Evolutionary conservation across 2,329 filamentous ascomycete species (phyloP), one percentile per base, ranked within the genome.

Genomic region (Ramichloridium luteum): DNA sequence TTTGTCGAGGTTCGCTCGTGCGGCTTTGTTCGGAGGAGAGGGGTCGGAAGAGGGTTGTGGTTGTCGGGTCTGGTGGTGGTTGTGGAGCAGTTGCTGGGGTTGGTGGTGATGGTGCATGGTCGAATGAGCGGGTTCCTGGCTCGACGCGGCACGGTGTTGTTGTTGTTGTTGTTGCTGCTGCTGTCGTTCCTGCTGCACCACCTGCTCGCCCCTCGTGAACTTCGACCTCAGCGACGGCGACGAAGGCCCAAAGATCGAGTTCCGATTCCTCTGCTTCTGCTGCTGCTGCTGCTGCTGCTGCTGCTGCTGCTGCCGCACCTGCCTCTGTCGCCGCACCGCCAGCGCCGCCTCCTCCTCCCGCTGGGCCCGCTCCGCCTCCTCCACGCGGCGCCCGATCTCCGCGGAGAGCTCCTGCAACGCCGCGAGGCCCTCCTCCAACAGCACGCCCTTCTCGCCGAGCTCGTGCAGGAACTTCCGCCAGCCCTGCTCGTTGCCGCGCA

Each of bases 401-500:
- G 22, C 5, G 39, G 26, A 15, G 43, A 45, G 8, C 35, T 16
- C 16, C 38, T 29, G 25, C 39, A 35, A 16, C 39, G 40, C 6
- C 42, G 36, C 12, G 41, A 93, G 67, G 16, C 77, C 64, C 5
- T 73, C 68, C 17, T 78, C 79, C 15, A 94, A 64, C 27, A 72
- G 68, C 39, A 77, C 72, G 10, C 78, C 77, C 49, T 79, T 83
- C 13, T 70, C 70, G 51, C 84, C 77, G 37, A 94, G 65, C 33
- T 79, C 78, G 32, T 75, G 68, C 48, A 93, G 77, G 5, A 84
- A 84, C 35, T 77, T 74, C 36, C 77, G 73, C 88, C 88, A 96
- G 26, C 86, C 85, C 41, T 92, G 80, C 6, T 85, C 78, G 46
- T 96, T 96, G 18, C 83, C 82, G 49, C 80, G 79, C 86, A 96